phyloP scores from a whole-genome alignment of 2,329 filamentous ascomycete species.

The Exserohilum turcica region DNA sequence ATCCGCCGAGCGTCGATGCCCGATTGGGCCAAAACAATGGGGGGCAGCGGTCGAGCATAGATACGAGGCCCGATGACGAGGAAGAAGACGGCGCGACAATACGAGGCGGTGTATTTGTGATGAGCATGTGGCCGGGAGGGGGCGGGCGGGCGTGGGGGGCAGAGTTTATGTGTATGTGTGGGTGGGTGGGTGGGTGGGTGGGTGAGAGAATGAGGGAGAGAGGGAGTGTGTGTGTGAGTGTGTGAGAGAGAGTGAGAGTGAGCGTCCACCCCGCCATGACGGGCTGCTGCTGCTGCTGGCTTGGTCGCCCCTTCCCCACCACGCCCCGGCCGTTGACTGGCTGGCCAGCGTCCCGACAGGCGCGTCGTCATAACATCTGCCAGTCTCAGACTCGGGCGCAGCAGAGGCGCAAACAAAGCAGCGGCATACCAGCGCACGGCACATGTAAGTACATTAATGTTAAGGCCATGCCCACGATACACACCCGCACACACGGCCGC shows the following conservation, averaged over 20 bases:
- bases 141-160: too few relatives aligned
- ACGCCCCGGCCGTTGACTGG: not conserved
- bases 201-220: not conserved
- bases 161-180: too few relatives aligned
- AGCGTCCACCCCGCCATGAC: slow-evolving; percentile 11
- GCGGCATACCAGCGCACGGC: too few relatives aligned
- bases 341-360: slow-evolving; percentile 5
- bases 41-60: slow-evolving; percentile 21
- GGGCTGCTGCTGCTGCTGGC: slow-evolving; percentile 4
- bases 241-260: slow-evolving; percentile 1
- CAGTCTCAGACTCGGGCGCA: slow-evolving; percentile 7
- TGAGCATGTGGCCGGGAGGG: not conserved
- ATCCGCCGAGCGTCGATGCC: slow-evolving; percentile 23
- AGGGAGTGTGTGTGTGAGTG: not conserved
- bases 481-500: too few relatives aligned
- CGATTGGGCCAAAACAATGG: slow-evolving; percentile 23
- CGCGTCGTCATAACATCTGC: slow-evolving; percentile 18
- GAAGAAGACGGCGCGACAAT: not conserved
- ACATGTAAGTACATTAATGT: too few relatives aligned
- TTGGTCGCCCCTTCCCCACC: slow-evolving; percentile 16
- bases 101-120: not conserved
- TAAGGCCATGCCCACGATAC: too few relatives aligned
- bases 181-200: not conserved
- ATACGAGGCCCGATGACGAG: slow-evolving; percentile 7
- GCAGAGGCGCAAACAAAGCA: slow-evolving; percentile 3